phyloP scores from a whole-genome alignment of 139 green algal genomes.

The Picochlorum sp. region DNA sequence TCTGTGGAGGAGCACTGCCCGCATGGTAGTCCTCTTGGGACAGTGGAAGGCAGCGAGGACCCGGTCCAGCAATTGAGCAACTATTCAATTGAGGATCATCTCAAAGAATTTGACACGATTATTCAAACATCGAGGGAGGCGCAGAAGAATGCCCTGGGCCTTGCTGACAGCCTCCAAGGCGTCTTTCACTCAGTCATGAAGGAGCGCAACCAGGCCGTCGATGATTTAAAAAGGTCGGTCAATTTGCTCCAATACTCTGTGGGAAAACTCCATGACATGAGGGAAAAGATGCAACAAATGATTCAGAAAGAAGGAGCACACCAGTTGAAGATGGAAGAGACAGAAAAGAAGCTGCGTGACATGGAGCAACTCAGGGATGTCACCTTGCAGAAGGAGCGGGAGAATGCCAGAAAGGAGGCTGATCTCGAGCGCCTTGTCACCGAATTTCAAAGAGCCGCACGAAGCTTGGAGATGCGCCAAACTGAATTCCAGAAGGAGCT shows the following conservation, averaged over 20 bases:
- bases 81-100: not conserved
- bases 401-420: too few relatives aligned
- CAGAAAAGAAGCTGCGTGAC: not conserved
- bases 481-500: not conserved
- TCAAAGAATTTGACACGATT: constrained; percentile 1
- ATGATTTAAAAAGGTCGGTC: not conserved
- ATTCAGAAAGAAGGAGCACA: not conserved
- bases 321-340: not conserved
- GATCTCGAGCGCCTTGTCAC: too few relatives aligned
- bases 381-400: too few relatives aligned
- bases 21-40: not conserved
- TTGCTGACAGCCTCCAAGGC: not conserved
- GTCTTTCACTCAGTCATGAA: not conserved
- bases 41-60: not conserved
- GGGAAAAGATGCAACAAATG: not conserved
- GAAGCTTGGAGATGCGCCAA: too few relatives aligned
- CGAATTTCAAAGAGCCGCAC: too few relatives aligned
- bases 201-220: not conserved
- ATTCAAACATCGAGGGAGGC: not conserved
- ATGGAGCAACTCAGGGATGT: too few relatives aligned
- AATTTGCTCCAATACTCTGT: not conserved
- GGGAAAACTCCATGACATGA: not conserved
- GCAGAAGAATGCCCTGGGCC: not conserved
- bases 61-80: not conserved
- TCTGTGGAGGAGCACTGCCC: too few relatives aligned